Base-by-base conservation (phyloP, 2,329 filamentous ascomycete genomes). In the Mollisia scopiformis region DNA sequence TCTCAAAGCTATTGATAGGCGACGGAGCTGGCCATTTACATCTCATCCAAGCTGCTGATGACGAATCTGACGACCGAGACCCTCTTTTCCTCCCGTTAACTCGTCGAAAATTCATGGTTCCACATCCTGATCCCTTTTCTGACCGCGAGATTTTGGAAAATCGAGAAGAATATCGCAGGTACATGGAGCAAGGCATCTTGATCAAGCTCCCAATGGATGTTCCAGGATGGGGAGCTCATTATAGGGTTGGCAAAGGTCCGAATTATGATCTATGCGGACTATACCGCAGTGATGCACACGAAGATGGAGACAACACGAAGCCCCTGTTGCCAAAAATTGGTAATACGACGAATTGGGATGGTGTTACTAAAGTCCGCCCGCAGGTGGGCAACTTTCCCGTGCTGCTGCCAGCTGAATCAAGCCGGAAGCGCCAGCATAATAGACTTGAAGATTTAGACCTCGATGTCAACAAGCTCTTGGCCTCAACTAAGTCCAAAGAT, bases 21-120 rank as follows among this genome's bases (percentile, higher is more conserved):
- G 86, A 89, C 68, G 84, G 84, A 0, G 86, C 82, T 2, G 86
- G 86, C 0, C 81, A 84, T 6, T 78, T 88, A 0, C 86, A 84
- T 61, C 67, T 88, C 1, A 69, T 82, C 2, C 78, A 85, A 58
- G 76, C 73, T 1, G 77, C 78, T 11, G 53, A 65, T 6, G 49
- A 59, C n/a, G 51, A 66, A 5, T 6, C 37, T 43, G n/a, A 28
- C 31, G 10, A 23, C 19, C 53, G 19, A 19, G 47, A 28, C 11
- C 25, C 46, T 3, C 31, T 14, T 16, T 49, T 2, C 6, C 27
- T n/a, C 19, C 11, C 10, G 37, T 43, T 19, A 21, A 46, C 23
- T 37, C 28, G 14, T 0, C 83, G 83, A 0, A 77, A 76, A 16
- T 76, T 78, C 0, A 77, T 85, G 28, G 79, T 78, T 13, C 81